Conservation (phyloP, 2,329 filamentous ascomycete species). For the Botryotinia calthae region DNA sequence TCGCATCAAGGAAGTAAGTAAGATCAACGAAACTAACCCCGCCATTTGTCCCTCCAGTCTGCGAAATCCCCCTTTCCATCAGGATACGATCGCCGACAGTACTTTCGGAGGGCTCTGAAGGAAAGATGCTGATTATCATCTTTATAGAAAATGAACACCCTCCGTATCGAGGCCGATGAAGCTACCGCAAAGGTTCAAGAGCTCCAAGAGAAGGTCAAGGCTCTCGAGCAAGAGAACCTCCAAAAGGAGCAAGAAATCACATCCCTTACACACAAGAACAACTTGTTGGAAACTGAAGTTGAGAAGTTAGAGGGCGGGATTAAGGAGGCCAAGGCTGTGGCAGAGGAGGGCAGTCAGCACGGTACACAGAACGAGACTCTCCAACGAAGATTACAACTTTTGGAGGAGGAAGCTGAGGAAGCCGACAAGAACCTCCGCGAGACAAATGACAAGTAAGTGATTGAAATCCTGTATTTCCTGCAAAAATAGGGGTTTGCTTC, state of each 20-base stretch:
- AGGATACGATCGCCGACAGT: slow-evolving; percentile 1
- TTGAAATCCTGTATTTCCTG: neutral
- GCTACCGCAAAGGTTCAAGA: slow-evolving; percentile 79
- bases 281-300: slow-evolving; percentile 82
- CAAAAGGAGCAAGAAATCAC: slow-evolving; percentile 98
- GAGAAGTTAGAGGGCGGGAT: slow-evolving; percentile 85
- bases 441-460: slow-evolving; percentile 93
- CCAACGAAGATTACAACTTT: slow-evolving; percentile 86
- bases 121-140: slow-evolving; percentile 20
- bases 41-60: slow-evolving; percentile 28
- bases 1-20: slow-evolving; percentile 83
- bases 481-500: slow-evolving; percentile 11
- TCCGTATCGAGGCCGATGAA: slow-evolving; percentile 92
- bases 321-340: slow-evolving; percentile 83
- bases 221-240: slow-evolving; percentile 89
- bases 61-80: slow-evolving; percentile 9
- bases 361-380: slow-evolving; percentile 89
- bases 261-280: slow-evolving; percentile 93
- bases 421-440: slow-evolving; percentile 95
- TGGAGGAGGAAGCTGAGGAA: slow-evolving; percentile 97
- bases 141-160: slow-evolving; percentile 83
- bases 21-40: slow-evolving; percentile 33
- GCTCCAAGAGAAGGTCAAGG: slow-evolving; percentile 81
- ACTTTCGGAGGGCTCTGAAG: neutral
- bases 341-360: slow-evolving; percentile 77